Evolutionary conservation across 2,329 filamentous ascomycete genomes (phyloP), one percentile per base, ranked within the genome.

Genomic region (Epichloe scottii): DNA sequence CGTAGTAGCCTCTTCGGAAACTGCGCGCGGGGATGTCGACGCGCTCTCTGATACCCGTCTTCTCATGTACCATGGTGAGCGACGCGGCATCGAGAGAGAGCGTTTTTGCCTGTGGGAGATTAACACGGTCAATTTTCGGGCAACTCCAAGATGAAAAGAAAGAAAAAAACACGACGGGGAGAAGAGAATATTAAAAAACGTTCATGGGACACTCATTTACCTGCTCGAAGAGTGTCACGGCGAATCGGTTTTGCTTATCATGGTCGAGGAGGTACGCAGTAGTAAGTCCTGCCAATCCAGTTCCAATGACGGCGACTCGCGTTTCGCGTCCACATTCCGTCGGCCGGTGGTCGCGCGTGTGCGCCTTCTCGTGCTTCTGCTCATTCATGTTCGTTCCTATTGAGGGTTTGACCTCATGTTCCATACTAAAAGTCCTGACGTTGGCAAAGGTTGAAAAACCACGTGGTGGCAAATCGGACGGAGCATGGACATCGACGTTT

Each of bases 1-100:
- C 60, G 58, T 82, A 81, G 61, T 77, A 82, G 19, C 69, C 67
- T 7, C 60, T 63, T 0, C 65, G 63, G 50, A 60, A 61, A 4
- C 65, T 65, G 26, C 69, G 67, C 62, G 68, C 68, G 4, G 69
- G 69, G 4, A 71, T 50, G 49, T 71, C 68, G 35, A 71, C 59
- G 10, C 66, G 62, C 54, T 71, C 69, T 7, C 56, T 54, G 2
- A 50, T 15, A 41, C 60, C 61, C 6, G 62, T 63, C 8, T 49
- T 54, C 6, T 59, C 58, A 49, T 70, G 62, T 11, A 57, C 57
- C 40, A 71, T 53, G 1, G 67, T 60, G 7, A 71, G 62, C 1
- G 68, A 71, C 1, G 68, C 66, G 7, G 64, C 61, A 53, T 69
- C 68, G 46, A 71, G 65, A 0, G 69, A 66, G 2, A 71, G 59